phyloP scores from a whole-genome alignment of 2,329 filamentous ascomycete genomes.

The Botrytis elliptica region DNA sequence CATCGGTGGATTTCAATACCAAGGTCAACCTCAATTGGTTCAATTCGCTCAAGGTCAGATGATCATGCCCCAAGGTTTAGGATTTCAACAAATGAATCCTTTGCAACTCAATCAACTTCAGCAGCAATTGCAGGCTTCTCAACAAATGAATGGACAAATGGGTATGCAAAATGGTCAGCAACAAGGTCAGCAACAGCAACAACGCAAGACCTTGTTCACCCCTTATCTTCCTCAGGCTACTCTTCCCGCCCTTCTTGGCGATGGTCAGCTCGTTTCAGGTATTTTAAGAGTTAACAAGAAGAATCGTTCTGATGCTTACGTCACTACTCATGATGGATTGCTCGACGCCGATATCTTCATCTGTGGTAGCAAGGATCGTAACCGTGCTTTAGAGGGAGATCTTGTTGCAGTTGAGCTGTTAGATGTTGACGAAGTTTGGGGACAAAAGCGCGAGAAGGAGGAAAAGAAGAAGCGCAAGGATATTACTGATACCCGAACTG shows the following conservation, averaged over 20 bases:
- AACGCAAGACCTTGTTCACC: constrained; percentile 97
- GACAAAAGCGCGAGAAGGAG: constrained; percentile 98
- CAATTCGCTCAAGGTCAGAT: constrained; percentile 83
- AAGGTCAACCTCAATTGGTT: constrained; percentile 80
- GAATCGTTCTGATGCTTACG: constrained; percentile 97
- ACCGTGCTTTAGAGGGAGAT: constrained; percentile 93
- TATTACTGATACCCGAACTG: constrained; percentile 84
- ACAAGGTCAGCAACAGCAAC: constrained; percentile 85
- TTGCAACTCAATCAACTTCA: constrained; percentile 89
- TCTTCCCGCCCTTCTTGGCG: constrained; percentile 81
- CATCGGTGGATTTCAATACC: constrained; percentile 86
- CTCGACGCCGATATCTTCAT: constrained; percentile 99
- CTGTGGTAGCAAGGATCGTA: constrained; percentile 97
- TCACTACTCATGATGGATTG: constrained; percentile 81
- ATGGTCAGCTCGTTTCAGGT: constrained; percentile 93
- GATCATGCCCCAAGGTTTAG: constrained; percentile 75
- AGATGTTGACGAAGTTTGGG: constrained; percentile 97
- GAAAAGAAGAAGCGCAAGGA: constrained; percentile 99
- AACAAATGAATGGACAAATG: constrained; percentile 77
- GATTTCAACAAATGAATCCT: constrained; percentile 83
- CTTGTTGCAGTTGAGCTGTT: constrained; percentile 93
- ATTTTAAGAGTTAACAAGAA: constrained; percentile 99
- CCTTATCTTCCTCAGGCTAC: constrained; percentile 95
- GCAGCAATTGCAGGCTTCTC: constrained; percentile 77
- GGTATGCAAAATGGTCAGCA: constrained; percentile 69